Percentiles rank a stretch among this genome's conserved stretches.
Conservation (phyloP, 2,329 filamentous ascomycete genomes). For the Xylaria arbuscula region DNA sequence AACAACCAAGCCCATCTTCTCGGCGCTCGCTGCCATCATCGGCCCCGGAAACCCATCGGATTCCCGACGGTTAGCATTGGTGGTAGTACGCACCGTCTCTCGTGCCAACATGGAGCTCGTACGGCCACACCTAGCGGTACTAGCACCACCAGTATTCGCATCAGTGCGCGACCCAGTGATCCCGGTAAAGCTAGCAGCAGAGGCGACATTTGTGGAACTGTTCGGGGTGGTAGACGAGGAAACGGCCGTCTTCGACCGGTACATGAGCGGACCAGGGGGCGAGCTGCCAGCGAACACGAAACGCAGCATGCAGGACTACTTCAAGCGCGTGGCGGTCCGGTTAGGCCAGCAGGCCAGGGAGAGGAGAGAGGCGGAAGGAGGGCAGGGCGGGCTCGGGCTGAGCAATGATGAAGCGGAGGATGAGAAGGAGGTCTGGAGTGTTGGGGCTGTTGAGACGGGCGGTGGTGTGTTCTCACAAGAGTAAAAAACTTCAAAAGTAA, state of each 20-base stretch:
- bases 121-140: conserved; percentile 80
- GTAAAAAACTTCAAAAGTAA: conserved; percentile 22
- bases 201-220: conserved; percentile 91
- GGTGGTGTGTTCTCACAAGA: conserved; percentile 67
- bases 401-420: conserved; percentile 94
- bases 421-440: conserved; percentile 94
- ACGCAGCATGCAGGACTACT: conserved; percentile 95
- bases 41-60: conserved; percentile 82
- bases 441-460: conserved; percentile 85
- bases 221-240: conserved; percentile 93
- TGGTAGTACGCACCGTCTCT: conserved; percentile 86
- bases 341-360: conserved; percentile 89
- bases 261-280: conserved; percentile 74
- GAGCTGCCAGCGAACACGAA: conserved; percentile 78
- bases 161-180: conserved; percentile 92
- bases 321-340: conserved; percentile 89
- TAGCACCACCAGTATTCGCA: conserved; percentile 88
- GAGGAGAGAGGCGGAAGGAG: conserved; percentile 90
- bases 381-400: conserved; percentile 84
- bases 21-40: conserved; percentile 79
- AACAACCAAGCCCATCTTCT: conserved; percentile 80
- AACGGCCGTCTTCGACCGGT: conserved; percentile 88
- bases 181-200: conserved; percentile 93
- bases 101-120: conserved; percentile 83
- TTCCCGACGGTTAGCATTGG: conserved; percentile 85